Percentiles rank a stretch among this genome's conserved stretches.
Conservation (phyloP, 2,329 filamentous ascomycete species). For the Talaromyces sp. region DNA sequence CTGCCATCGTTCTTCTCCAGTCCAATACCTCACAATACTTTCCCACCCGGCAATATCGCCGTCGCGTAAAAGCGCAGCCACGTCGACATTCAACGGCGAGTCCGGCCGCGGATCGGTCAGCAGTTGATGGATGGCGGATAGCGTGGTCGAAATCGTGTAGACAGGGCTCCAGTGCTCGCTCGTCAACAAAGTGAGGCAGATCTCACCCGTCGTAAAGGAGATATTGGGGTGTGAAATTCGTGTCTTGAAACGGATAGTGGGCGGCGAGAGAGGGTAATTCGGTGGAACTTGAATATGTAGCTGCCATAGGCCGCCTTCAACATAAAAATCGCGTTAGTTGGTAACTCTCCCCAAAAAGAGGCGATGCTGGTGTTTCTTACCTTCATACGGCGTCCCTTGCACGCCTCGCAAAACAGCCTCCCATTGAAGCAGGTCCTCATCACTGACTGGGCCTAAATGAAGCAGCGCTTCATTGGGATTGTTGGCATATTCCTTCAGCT, state of each 20-base stretch:
- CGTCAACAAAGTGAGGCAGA: conserved; percentile 84
- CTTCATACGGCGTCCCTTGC: conserved; percentile 55
- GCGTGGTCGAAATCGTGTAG: conserved; percentile 62
- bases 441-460: conserved; percentile 52
- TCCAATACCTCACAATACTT: conserved; percentile 44
- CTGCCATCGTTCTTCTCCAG: conserved; percentile 41
- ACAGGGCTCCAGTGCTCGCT: conserved; percentile 73
- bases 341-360: background rate
- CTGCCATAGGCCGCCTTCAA: conserved; percentile 70
- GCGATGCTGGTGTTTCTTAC: conserved; percentile 25
- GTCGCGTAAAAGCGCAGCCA: conserved; percentile 41
- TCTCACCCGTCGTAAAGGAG: conserved; percentile 70
- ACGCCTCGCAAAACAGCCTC: conserved; percentile 58
- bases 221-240: conserved; percentile 82
- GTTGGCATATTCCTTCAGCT: conserved; percentile 54
- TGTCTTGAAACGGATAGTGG: conserved; percentile 75
- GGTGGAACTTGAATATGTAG: conserved; percentile 70
- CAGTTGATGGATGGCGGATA: conserved; percentile 44
- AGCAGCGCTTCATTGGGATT: conserved; percentile 54
- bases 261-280: conserved; percentile 73
- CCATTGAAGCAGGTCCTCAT: conserved; percentile 56
- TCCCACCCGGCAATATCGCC: conserved; percentile 42
- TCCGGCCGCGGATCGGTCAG: conserved; percentile 42
- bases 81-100: conserved; percentile 45
- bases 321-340: background rate